These are phyloP conservation scores for Scedosporium minutisporum DNA, from an alignment of 2,329 filamentous ascomycete species.

Conservation along the genomic window DNA sequence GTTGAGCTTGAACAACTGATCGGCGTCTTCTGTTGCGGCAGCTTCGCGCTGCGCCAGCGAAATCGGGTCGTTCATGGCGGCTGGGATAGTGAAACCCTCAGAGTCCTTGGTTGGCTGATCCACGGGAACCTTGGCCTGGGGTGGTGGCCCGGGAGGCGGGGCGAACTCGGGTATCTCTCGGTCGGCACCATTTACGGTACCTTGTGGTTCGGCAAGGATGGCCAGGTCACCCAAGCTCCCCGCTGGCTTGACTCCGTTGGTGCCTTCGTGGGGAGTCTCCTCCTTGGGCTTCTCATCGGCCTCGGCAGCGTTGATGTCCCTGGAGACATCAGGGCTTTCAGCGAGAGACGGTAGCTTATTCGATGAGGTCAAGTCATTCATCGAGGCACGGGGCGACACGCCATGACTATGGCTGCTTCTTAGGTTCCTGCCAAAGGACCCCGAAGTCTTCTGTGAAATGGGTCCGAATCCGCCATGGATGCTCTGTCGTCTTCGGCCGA, in stretches of 20 bases:
- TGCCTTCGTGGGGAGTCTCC: conserved; percentile 29
- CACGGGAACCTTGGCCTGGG: conserved; percentile 27
- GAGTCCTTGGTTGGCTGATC: conserved; percentile 47
- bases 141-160: conserved; percentile 41
- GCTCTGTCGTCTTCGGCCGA: conserved; percentile 56
- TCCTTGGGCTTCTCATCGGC: not conserved
- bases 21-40: conserved; percentile 40
- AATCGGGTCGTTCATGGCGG: conserved; percentile 53
- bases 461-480: conserved; percentile 52
- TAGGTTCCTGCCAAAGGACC: conserved; percentile 50
- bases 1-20: conserved; percentile 68
- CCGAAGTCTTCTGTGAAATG: conserved; percentile 41
- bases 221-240: not conserved
- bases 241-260: conserved; percentile 28
- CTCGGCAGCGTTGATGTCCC: not conserved
- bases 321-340: conserved; percentile 35
- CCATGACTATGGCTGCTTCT: conserved; percentile 52
- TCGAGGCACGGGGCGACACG: conserved; percentile 49
- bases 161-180: conserved; percentile 41
- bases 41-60: conserved; percentile 62
- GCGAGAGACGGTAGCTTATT: conserved; percentile 43
- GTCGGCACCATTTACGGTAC: conserved; percentile 37
- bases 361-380: conserved; percentile 47
- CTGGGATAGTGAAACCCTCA: conserved; percentile 69
- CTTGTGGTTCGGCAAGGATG: conserved; percentile 3